Conservation (phyloP, 2,329 filamentous ascomycete species). For the Neoarthrinium moseri region DNA sequence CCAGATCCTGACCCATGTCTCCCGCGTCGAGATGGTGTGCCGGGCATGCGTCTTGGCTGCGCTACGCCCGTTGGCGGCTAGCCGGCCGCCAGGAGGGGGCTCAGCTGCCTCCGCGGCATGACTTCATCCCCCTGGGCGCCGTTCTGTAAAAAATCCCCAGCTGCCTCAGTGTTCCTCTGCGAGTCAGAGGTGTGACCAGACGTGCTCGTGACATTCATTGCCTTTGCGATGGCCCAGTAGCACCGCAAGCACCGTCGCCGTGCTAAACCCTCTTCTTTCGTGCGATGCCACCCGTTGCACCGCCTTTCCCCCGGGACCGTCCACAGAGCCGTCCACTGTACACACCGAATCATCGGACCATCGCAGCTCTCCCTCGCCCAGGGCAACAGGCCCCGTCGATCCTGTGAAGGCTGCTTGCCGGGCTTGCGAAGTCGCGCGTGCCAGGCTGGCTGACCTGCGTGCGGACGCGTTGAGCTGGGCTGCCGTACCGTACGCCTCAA, state of each 20-base stretch:
- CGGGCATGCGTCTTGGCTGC: background rate
- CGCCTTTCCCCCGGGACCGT: background rate
- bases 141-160: background rate
- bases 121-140: conserved; percentile 3
- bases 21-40: conserved; percentile 4
- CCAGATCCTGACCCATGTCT: conserved; percentile 6
- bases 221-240: background rate
- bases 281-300: conserved; percentile 7
- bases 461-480: no score
- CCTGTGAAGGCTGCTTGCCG: background rate
- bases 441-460: background rate
- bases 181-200: background rate
- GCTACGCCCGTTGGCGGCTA: conserved; percentile 7
- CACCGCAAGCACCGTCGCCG: no score
- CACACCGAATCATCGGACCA: conserved; percentile 8
- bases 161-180: background rate
- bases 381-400: conserved; percentile 1
- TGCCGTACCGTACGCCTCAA: conserved; percentile 2
- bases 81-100: conserved; percentile 6
- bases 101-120: conserved; percentile 7
- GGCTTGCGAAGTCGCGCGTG: no score
- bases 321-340: background rate
- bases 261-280: background rate
- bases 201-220: conserved; percentile 5
- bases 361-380: background rate